These are phyloP conservation scores for Penicillium hordei DNA, from an alignment of 2,329 filamentous ascomycete species.

Conservation along the genomic window DNA sequence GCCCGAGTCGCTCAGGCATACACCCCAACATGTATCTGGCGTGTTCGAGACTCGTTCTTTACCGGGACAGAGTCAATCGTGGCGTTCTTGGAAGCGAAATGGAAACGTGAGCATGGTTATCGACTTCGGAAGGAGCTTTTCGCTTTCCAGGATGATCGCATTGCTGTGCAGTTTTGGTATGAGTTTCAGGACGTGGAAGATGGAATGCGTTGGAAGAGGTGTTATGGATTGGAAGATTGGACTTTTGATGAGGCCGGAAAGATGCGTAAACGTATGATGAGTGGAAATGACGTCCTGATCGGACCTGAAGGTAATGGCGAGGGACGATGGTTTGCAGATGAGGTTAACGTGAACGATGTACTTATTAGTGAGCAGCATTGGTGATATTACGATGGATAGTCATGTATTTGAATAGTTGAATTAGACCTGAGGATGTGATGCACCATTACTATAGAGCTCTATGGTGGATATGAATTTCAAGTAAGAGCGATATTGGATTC, in stretches of 20 bases:
- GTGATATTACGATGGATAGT: not conserved
- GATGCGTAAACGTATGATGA: conserved; percentile 51
- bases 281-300: conserved; percentile 48
- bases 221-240: conserved; percentile 68
- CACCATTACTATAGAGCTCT: not conserved
- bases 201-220: conserved; percentile 71
- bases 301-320: conserved; percentile 43
- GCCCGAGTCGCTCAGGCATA: conserved; percentile 68
- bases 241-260: conserved; percentile 48
- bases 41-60: conserved; percentile 72
- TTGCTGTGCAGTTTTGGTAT: conserved; percentile 90
- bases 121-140: conserved; percentile 81
- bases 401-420: not conserved
- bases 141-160: conserved; percentile 70
- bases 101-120: conserved; percentile 70
- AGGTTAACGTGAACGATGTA: conserved; percentile 43
- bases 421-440: not conserved
- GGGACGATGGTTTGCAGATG: conserved; percentile 49
- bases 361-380: conserved; percentile 31
- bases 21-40: conserved; percentile 74
- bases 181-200: conserved; percentile 69
- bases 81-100: conserved; percentile 69
- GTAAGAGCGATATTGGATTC: not conserved
- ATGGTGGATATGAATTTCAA: not conserved
- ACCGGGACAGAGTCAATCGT: conserved; percentile 67